Percentiles rank a stretch among this genome's conserved stretches.
Conservation (phyloP, 2,329 filamentous ascomycete genomes). For the Verruconis gallopava region DNA sequence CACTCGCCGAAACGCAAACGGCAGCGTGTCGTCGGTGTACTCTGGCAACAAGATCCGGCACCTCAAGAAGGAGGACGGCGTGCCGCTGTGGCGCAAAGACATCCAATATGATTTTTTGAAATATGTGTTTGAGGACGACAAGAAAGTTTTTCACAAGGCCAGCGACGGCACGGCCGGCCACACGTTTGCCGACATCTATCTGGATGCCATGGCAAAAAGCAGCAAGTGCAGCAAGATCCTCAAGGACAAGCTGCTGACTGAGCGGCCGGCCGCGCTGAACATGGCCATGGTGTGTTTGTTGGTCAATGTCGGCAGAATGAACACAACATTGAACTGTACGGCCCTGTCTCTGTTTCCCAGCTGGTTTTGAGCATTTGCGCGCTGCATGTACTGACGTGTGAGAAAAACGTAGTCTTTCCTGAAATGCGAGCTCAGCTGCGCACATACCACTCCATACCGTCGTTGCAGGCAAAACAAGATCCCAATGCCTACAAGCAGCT, state of each 20-base stretch:
- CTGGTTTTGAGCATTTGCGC: too few relatives aligned
- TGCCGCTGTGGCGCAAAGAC: constrained; percentile 74
- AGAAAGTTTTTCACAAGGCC: constrained; percentile 75
- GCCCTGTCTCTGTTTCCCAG: too few relatives aligned
- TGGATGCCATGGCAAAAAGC: constrained; percentile 96
- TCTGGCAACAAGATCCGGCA: constrained; percentile 69
- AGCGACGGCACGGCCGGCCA: constrained; percentile 66
- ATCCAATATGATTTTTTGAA: constrained; percentile 81
- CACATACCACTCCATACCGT: constrained; percentile 96
- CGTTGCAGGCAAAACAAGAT: constrained; percentile 86
- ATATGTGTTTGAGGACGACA: constrained; percentile 64
- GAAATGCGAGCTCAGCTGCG: constrained; percentile 97
- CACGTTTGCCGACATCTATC: constrained; percentile 88
- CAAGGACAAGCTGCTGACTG: constrained; percentile 87
- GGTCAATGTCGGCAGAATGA: constrained; percentile 97
- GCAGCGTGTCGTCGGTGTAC: constrained; percentile 52
- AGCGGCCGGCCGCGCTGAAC: constrained; percentile 81
- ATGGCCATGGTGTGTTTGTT: constrained; percentile 99
- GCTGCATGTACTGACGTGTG: constrained; percentile 13
- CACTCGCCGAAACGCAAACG: constrained; percentile 49
- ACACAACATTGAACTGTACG: constrained; percentile 93
- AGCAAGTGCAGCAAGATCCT: constrained; percentile 99
- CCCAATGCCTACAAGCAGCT: constrained; percentile 95
- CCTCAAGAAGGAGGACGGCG: constrained; percentile 78
- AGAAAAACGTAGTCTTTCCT: constrained; percentile 86